Base-by-base conservation (phyloP, 148 eudicot species). In the Cornus suecica region DNA sequence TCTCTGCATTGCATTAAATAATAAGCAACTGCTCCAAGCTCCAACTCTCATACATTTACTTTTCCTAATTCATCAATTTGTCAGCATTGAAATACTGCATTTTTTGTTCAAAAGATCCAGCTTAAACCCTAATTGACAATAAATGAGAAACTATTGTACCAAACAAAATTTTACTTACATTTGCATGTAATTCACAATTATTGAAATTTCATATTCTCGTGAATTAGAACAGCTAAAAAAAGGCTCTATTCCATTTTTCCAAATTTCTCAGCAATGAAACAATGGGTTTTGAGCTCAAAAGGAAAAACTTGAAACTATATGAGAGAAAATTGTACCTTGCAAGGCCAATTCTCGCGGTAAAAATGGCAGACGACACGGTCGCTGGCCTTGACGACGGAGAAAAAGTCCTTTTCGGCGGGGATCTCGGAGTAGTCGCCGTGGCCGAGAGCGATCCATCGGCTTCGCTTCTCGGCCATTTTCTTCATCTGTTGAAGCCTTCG, bases 281-380 rank as follows among this genome's bases (percentile, higher is more conserved):
- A 41, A 58, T 58, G 62, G 7, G 5, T 58, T 56, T 58, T n/a
- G 62, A 20, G 8, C 2, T 22, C 7, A 58, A 64, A 45, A 30
- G 2, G 32, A 23, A 37, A 29, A 2, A 10, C 1, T 13, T 18
- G 9, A 73, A 54, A 37, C 58, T 11, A 77, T 20, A 18, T 22
- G 65, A 8, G 30, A 32, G 37, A 52, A 29, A 71, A 25, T 13
- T 10, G 10, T 48, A 94, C 97, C 97, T 94, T 94, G 78, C 99
- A 94, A 80, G 99, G 99, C 99, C 99, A 94, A 86, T 94, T 94
- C 77, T 92, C 99, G 74, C 97, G 92, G 76, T 91, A 95, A 66
- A 95, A 92, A 76, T 92, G 99, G 86, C 97, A 94, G 65, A 95
- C 97, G 22, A 95, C 97, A 13, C 97, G 90, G 0, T 95, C 97